Evolutionary conservation across 2,329 filamentous ascomycete species (phyloP).

Genomic region (Cladosporium halotolerans): DNA sequence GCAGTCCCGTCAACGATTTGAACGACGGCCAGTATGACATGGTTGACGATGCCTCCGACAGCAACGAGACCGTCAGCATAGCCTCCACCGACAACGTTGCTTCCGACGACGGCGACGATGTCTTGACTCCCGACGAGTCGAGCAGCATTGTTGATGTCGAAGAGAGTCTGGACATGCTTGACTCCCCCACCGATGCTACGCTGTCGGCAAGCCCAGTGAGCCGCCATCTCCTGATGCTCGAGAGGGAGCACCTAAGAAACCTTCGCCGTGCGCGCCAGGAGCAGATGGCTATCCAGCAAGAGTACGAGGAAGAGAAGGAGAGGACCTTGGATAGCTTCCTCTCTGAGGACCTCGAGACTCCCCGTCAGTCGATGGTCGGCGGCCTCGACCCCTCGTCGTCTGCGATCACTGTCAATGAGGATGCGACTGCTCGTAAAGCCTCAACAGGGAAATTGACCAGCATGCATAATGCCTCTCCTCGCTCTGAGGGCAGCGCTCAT

Average conservation of each 20-base stretch:
- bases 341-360: conserved; percentile 28
- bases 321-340: conserved; percentile 23
- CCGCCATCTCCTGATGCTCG: conserved; percentile 5
- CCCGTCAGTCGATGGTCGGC: conserved; percentile 24
- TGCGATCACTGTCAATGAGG: background rate
- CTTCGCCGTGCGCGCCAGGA: background rate
- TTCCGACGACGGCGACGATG: conserved; percentile 14
- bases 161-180: background rate
- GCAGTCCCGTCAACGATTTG: conserved; percentile 17
- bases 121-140: conserved; percentile 16
- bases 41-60: conserved; percentile 29
- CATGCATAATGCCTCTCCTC: background rate
- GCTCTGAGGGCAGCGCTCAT: background rate
- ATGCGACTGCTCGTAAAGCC: no score
- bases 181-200: background rate
- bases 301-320: conserved; percentile 20
- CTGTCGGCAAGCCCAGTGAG: background rate
- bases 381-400: background rate
- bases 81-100: conserved; percentile 17
- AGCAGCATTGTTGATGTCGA: conserved; percentile 16
- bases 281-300: conserved; percentile 1
- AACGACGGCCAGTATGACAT: conserved; percentile 27
- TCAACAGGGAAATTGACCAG: background rate
- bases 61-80: conserved; percentile 29
- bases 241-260: background rate